These are phyloP conservation scores for Penicillium sp. DNA, from an alignment of 2,329 filamentous ascomycete species.

Conservation along the genomic window DNA sequence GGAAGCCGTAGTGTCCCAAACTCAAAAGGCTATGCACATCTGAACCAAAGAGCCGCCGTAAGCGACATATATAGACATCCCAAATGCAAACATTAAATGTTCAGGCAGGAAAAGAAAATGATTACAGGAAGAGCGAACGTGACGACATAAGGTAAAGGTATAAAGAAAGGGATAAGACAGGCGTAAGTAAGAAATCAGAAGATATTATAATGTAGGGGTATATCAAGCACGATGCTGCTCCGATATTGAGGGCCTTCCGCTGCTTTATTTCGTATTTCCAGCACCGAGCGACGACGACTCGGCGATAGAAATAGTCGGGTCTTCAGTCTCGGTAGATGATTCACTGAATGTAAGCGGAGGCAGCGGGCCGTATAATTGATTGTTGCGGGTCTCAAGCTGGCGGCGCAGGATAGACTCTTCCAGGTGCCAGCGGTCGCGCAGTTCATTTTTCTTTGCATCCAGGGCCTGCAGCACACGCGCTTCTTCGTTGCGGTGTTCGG, in stretches of 20 bases:
- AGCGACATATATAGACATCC: slow-evolving; percentile 19
- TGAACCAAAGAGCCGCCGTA: slow-evolving; percentile 19
- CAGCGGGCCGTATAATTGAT: slow-evolving; percentile 36
- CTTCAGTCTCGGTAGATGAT: slow-evolving; percentile 24
- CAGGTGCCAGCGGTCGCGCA: slow-evolving; percentile 40
- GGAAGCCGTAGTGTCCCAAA: slow-evolving; percentile 9
- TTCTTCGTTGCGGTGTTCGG: slow-evolving; percentile 34
- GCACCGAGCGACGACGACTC: slow-evolving; percentile 8
- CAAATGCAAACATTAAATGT: slow-evolving; percentile 6
- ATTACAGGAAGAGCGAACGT: slow-evolving; percentile 20
- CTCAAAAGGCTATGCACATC: slow-evolving; percentile 27
- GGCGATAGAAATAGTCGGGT: slow-evolving; percentile 29
- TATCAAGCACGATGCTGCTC: not conserved
- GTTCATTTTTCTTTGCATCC: slow-evolving; percentile 30
- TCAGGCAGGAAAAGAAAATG: not conserved
- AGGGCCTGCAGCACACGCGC: slow-evolving; percentile 28
- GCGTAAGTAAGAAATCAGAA: not conserved
- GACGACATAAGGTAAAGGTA: slow-evolving; percentile 2
- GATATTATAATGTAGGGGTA: not conserved
- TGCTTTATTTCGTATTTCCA: not conserved
- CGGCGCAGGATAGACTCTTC: slow-evolving; percentile 42
- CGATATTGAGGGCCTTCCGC: not conserved
- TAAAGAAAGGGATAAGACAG: slow-evolving; percentile 1
- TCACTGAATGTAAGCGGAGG: slow-evolving; percentile 36
- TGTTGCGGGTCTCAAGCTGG: slow-evolving; percentile 36